phyloP scores from a whole-genome alignment of 73 alveolate genomes.

The Urostyla sp. region DNA sequence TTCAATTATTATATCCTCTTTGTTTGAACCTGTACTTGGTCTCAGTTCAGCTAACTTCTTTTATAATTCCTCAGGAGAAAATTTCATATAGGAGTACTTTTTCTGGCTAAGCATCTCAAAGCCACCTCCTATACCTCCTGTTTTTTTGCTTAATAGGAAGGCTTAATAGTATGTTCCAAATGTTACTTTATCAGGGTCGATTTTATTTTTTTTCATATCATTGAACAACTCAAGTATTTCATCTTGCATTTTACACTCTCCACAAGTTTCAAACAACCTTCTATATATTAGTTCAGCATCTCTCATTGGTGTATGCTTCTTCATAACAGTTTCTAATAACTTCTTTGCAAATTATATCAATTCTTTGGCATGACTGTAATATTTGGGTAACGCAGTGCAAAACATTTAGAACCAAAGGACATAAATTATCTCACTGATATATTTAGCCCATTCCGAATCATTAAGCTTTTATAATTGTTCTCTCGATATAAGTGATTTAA shows the following conservation, averaged over 20 bases:
- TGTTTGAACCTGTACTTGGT: not conserved
- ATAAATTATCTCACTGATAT: constrained; percentile 56
- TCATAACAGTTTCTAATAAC: constrained; percentile 47
- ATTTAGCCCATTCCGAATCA: constrained; percentile 76
- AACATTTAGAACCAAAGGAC: constrained; percentile 69
- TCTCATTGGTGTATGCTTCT: constrained; percentile 61
- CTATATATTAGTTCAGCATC: constrained; percentile 71
- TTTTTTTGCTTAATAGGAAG: constrained; percentile 22
- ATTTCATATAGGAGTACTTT: constrained; percentile 5
- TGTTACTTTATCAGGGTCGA: constrained; percentile 76
- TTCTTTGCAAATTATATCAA: constrained; percentile 58
- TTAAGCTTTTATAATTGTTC: constrained; percentile 68
- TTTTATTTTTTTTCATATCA: constrained; percentile 67
- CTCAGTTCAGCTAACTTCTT: no score
- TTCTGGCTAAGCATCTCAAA: not conserved
- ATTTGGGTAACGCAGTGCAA: constrained; percentile 61
- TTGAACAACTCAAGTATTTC: constrained; percentile 63
- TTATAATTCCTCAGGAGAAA: constrained; percentile 44
- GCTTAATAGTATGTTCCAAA: constrained; percentile 70
- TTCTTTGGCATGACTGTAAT: constrained; percentile 47
- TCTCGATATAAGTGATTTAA: constrained; percentile 35
- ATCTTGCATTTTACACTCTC: constrained; percentile 70
- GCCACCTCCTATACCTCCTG: not conserved
- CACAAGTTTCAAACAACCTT: constrained; percentile 81
- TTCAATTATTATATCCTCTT: constrained; percentile 41